These are phyloP conservation scores for Pulveroboletus sp. DNA, from an alignment of 1,284 basidiomycete genomes.

Conservation along the genomic window DNA sequence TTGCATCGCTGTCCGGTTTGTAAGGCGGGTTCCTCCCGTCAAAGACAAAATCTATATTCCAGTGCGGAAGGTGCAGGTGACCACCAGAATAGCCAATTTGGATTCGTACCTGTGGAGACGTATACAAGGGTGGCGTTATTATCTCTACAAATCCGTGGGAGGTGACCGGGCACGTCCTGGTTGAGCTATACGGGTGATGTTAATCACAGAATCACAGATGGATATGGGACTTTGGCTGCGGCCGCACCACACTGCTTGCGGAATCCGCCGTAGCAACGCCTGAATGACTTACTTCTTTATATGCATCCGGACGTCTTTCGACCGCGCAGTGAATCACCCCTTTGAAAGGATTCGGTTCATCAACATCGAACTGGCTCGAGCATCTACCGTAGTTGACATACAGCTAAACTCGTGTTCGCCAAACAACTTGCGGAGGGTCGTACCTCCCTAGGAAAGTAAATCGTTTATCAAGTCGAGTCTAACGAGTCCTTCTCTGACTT, in stretches of 20 bases:
- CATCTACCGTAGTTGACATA: slow-evolving; percentile 38
- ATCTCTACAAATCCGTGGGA: slow-evolving; percentile 59
- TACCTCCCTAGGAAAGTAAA: slow-evolving; percentile 45
- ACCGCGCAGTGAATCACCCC: slow-evolving; percentile 87
- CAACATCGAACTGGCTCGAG: neutral
- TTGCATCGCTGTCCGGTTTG: slow-evolving; percentile 60
- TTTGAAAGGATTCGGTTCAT: slow-evolving; percentile 32
- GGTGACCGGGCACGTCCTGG: slow-evolving; percentile 59
- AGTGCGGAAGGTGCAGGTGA: slow-evolving; percentile 6
- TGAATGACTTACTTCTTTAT: slow-evolving; percentile 60
- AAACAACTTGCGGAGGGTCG: slow-evolving; percentile 45
- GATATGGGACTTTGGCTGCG: slow-evolving; percentile 51
- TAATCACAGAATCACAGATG: neutral
- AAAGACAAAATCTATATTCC: slow-evolving; percentile 75
- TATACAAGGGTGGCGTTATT: slow-evolving; percentile 67
- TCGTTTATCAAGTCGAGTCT: slow-evolving; percentile 62
- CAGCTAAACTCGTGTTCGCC: slow-evolving; percentile 60
- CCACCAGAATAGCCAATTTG: neutral
- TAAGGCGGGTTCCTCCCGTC: slow-evolving; percentile 83
- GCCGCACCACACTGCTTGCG: slow-evolving; percentile 46
- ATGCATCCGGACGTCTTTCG: slow-evolving; percentile 80
- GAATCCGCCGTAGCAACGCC: neutral
- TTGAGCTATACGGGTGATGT: slow-evolving; percentile 55
- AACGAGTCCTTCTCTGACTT: slow-evolving; percentile 51
- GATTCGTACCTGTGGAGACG: slow-evolving; percentile 68